Percentiles rank a stretch among this genome's conserved stretches.
These are phyloP conservation scores for Globisporangium nagaii DNA, from an alignment of 352 stramenopile species.

Conservation along the genomic window DNA sequence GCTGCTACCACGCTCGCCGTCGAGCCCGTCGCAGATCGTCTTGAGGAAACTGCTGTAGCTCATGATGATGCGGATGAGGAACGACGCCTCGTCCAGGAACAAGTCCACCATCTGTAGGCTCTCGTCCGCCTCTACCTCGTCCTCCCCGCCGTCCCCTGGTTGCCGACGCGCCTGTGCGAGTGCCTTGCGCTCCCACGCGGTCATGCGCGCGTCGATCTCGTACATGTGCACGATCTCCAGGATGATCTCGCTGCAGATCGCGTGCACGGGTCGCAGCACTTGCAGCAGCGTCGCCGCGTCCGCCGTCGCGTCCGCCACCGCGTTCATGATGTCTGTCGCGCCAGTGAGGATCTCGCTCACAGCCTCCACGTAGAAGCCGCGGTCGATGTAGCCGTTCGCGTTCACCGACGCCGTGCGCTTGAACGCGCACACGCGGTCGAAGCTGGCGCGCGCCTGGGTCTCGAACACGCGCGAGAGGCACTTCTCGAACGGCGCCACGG, in stretches of 20 bases:
- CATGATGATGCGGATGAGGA: constrained; percentile 66
- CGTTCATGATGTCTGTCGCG: constrained; percentile 75
- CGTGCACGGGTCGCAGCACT: constrained; percentile 60
- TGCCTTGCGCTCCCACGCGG: constrained; percentile 69
- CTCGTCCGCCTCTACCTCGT: constrained; percentile 61
- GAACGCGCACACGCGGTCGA: constrained; percentile 42
- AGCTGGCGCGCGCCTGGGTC: constrained; percentile 37
- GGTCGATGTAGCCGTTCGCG: constrained; percentile 80
- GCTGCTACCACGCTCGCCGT: constrained; percentile 21
- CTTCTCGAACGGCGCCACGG: constrained; percentile 24
- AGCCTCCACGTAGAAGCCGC: constrained; percentile 73
- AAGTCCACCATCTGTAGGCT: constrained; percentile 85
- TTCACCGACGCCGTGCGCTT: constrained; percentile 63
- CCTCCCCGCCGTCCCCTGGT: constrained; percentile 15
- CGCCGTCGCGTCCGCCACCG: constrained; percentile 52
- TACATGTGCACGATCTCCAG: constrained; percentile 76
- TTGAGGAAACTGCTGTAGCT: constrained; percentile 59
- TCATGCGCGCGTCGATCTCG: constrained; percentile 61
- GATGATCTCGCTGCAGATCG: constrained; percentile 36
- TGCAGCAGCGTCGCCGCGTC: constrained; percentile 29
- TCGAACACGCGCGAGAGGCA: constrained; percentile 54
- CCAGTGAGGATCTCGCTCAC: constrained; percentile 67
- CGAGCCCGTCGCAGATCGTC: constrained; percentile 45
- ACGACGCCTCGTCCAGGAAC: constrained; percentile 75
- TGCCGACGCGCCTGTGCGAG: constrained; percentile 49